Evolutionary conservation across 2,329 filamentous ascomycete genomes (phyloP).

Genomic region (Botrytis sinoallii): DNA sequence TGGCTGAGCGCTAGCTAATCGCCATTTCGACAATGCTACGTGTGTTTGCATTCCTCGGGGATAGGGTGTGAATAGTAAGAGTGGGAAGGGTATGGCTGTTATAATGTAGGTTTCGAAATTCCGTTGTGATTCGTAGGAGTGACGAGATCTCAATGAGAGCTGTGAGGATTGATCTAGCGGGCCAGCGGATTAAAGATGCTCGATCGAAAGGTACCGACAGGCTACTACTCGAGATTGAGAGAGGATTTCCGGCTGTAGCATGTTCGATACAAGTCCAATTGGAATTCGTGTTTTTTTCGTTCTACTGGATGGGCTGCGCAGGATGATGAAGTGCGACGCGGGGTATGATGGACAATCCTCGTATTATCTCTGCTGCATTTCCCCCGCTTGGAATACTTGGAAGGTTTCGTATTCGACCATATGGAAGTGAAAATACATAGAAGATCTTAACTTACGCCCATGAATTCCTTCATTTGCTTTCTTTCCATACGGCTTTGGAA

Average conservation of each 20-base stretch:
- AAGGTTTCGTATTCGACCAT: background rate
- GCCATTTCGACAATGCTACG: background rate
- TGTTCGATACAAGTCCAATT: background rate
- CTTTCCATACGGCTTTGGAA: slow-evolving; percentile 93
- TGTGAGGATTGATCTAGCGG: background rate
- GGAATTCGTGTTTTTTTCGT: background rate
- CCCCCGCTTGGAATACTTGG: background rate
- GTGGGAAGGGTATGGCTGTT: too few species aligned
- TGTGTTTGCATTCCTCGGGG: too few species aligned
- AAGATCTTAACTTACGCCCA: slow-evolving; percentile 66
- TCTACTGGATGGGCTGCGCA: background rate
- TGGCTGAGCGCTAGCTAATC: background rate
- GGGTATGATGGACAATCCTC: background rate
- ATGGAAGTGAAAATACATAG: background rate
- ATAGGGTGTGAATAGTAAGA: too few species aligned
- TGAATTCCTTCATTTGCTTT: slow-evolving; percentile 99
- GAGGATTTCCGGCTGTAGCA: background rate
- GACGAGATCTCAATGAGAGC: background rate
- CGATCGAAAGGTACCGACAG: background rate
- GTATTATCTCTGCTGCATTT: background rate
- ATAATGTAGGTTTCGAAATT: background rate
- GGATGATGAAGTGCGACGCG: background rate
- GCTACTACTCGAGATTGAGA: background rate
- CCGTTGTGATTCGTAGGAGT: background rate
- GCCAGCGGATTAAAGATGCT: background rate